Conservation (phyloP, 495 filamentous ascomycete species). For the Trichoderma asperelloides region DNA sequence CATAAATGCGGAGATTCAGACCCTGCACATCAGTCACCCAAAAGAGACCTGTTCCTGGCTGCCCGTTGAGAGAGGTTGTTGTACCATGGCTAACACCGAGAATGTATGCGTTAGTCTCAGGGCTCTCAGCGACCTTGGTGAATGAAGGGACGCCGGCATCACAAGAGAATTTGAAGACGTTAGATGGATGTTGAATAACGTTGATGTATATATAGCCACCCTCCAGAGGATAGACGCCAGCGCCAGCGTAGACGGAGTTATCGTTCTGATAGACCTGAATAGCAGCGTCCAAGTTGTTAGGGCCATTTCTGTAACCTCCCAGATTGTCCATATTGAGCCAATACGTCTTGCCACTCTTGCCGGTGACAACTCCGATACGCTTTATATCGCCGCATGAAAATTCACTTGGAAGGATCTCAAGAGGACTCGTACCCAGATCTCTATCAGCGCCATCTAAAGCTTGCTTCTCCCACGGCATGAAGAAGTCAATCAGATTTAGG, state of each 20-base stretch:
- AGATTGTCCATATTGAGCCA: slow-evolving; percentile 29
- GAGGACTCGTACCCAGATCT: slow-evolving; percentile 35
- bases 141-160: slow-evolving; percentile 20
- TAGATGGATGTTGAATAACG: slow-evolving; percentile 19
- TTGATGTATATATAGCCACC: slow-evolving; percentile 32
- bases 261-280: slow-evolving; percentile 25
- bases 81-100: slow-evolving; percentile 31
- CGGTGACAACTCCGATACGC: slow-evolving; percentile 26
- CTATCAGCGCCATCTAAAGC: slow-evolving; percentile 36
- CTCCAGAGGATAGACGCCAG: slow-evolving; percentile 32
- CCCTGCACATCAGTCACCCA: slow-evolving; percentile 34
- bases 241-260: slow-evolving; percentile 30
- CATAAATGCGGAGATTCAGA: slow-evolving; percentile 28
- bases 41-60: slow-evolving; percentile 31
- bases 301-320: slow-evolving; percentile 30
- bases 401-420: slow-evolving; percentile 28
- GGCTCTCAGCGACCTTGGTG: slow-evolving; percentile 18
- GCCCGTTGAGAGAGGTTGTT: slow-evolving; percentile 29
- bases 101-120: slow-evolving; percentile 22
- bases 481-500: slow-evolving; percentile 30
- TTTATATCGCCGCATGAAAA: slow-evolving; percentile 29
- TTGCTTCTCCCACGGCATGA: slow-evolving; percentile 33
- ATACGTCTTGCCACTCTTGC: slow-evolving; percentile 30
- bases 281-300: slow-evolving; percentile 25
- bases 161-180: slow-evolving; percentile 30